These are phyloP conservation scores for Ascochyta viciae-villosae DNA, from an alignment of 2,329 filamentous ascomycete genomes.

Conservation along the genomic window DNA sequence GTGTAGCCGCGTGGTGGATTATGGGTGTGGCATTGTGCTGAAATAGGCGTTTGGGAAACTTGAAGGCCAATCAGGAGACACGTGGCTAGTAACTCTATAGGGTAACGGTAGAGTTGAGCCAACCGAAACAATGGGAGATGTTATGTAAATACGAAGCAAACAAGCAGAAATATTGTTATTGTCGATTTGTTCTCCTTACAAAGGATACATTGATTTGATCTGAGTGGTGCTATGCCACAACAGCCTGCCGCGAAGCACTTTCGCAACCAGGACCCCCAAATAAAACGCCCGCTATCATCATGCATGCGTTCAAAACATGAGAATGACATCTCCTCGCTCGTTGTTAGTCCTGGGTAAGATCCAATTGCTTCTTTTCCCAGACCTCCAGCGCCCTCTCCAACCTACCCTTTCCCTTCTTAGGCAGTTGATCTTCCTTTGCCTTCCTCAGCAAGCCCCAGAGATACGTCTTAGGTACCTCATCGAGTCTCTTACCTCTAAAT, in stretches of 20 bases:
- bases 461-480: constrained; percentile 13
- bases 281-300: constrained; percentile 6
- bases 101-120: too few relatives aligned
- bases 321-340: not conserved
- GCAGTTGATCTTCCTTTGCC: not conserved
- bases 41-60: too few relatives aligned
- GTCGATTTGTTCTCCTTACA: not conserved
- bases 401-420: not conserved
- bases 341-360: constrained; percentile 10
- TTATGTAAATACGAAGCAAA: not conserved
- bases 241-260: constrained; percentile 15
- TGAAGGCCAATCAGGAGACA: too few relatives aligned
- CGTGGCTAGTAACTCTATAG: too few relatives aligned
- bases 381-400: constrained; percentile 11
- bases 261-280: constrained; percentile 4
- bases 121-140: not conserved
- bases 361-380: constrained; percentile 13
- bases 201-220: not conserved
- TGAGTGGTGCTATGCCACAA: not conserved
- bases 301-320: not conserved
- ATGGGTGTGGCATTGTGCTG: too few relatives aligned
- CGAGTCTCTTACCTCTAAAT: constrained; percentile 12
- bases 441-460: constrained; percentile 9
- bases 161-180: not conserved
- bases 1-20: too few relatives aligned